Evolutionary conservation across 78 protist species (phyloP).

Genomic region (Polysphondylium violaceum): DNA sequence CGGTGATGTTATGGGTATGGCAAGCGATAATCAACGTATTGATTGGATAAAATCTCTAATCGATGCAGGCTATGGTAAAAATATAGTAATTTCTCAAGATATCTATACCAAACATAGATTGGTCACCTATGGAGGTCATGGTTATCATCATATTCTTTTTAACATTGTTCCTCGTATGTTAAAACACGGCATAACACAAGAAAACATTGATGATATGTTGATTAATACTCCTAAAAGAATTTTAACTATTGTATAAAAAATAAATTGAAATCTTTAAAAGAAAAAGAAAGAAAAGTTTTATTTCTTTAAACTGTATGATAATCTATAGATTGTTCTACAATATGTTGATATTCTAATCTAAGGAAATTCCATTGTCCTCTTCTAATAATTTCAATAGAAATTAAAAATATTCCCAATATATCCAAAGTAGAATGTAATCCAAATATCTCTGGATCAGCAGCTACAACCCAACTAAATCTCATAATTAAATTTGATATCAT

Average conservation of each 20-base stretch:
- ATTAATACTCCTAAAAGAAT: conserved; percentile 48
- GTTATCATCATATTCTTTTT: conserved; percentile 47
- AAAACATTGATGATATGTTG: conserved; percentile 35
- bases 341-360: conserved; percentile 22
- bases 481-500: conserved; percentile 20
- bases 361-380: conserved; percentile 29
- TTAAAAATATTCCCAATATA: not conserved
- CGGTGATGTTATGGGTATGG: conserved; percentile 50
- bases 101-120: conserved; percentile 56
- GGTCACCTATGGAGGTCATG: conserved; percentile 63
- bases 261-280: too few species aligned
- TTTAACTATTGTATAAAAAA: conserved; percentile 46
- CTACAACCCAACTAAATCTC: conserved; percentile 30
- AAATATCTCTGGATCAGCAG: not conserved
- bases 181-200: conserved; percentile 35
- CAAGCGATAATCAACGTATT: conserved; percentile 53
- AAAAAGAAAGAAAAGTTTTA: too few species aligned
- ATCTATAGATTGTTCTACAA: too few species aligned
- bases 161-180: conserved; percentile 65
- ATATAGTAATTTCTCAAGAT: conserved; percentile 51
- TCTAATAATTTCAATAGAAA: conserved; percentile 18
- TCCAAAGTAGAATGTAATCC: not conserved
- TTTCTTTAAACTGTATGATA: too few species aligned
- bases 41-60: conserved; percentile 28
- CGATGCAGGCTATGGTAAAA: conserved; percentile 10